Percentiles rank a stretch among this genome's conserved stretches.
These are phyloP conservation scores for Neoscytalidium dimidiatum DNA, from an alignment of 2,329 filamentous ascomycete genomes.

Conservation along the genomic window DNA sequence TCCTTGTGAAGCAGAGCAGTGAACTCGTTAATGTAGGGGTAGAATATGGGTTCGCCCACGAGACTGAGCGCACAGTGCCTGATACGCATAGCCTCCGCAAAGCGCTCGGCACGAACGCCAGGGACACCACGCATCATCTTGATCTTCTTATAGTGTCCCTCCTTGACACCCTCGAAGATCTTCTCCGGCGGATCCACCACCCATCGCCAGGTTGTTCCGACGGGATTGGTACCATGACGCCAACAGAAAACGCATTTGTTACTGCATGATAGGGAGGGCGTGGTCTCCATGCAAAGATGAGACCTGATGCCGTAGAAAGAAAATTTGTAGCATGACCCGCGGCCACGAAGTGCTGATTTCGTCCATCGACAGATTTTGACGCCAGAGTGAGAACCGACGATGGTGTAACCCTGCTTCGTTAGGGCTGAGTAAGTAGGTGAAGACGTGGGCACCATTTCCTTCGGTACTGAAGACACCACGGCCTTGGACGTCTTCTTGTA, in stretches of 20 bases:
- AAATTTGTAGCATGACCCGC: slow-evolving; percentile 96
- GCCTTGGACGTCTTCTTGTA: slow-evolving; percentile 56
- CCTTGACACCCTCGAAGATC: slow-evolving; percentile 88
- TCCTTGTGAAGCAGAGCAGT: slow-evolving; percentile 79
- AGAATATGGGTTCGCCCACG: slow-evolving; percentile 98
- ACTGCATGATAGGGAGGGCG: slow-evolving; percentile 89
- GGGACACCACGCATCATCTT: slow-evolving; percentile 95
- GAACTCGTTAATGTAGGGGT: slow-evolving; percentile 95
- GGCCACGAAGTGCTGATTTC: slow-evolving; percentile 89
- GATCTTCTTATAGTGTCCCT: slow-evolving; percentile 94
- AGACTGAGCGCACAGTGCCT: slow-evolving; percentile 89
- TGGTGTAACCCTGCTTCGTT: slow-evolving; percentile 95
- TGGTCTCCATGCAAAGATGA: slow-evolving; percentile 98
- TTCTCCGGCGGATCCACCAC: slow-evolving; percentile 85
- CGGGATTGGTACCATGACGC: slow-evolving; percentile 96
- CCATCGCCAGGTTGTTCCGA: slow-evolving; percentile 97
- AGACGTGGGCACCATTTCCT: slow-evolving; percentile 91
- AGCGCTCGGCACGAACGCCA: slow-evolving; percentile 87
- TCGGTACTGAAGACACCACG: slow-evolving; percentile 49
- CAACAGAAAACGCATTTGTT: slow-evolving; percentile 99
- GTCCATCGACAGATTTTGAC: slow-evolving; percentile 99
- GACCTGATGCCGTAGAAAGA: slow-evolving; percentile 97
- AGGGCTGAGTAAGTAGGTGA: slow-evolving; percentile 87
- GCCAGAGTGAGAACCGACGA: slow-evolving; percentile 91
- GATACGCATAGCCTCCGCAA: slow-evolving; percentile 89